Evolutionary conservation across 2,329 filamentous ascomycete species (phyloP), one percentile per base, ranked within the genome.

Genomic region (Aspergillus phoenicis): DNA sequence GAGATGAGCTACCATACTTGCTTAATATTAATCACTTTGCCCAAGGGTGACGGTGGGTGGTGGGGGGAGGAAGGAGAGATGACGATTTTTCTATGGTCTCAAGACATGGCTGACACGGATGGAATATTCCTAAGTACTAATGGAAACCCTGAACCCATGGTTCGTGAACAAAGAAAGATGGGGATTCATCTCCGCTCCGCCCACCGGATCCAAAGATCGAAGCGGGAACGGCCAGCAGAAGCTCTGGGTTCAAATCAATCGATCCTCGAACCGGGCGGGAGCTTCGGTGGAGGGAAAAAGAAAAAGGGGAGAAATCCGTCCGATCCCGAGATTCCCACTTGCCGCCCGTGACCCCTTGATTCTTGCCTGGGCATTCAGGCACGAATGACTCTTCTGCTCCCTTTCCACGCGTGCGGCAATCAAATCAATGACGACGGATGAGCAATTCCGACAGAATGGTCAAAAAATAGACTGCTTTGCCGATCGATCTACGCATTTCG

Each of bases 1-100:
- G 53, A 56, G 26, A n/a, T 33, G 39, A 56, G 39, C 39, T 56
- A 56, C 53, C 53, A 56, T 26, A 47, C 24, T 56, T 56, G 53
- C 53, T 56, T 56, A 45, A 45, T 53, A 53, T 56, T 56, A 47
- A 51, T 24, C 53, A 24, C 39, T 15, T 41, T 28, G 41, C 53
- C 53, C 53, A 45, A 56, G 53, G 53, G 41, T 56, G 26, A 56
- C 39, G 28, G 30, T 30, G 41, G 53, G 30, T 30, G 53, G 53
- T 30, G 53, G 41, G 47, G 47, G 26, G n/a, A 26, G 20, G 20
- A 20, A 36, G 15, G 5, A 13, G 33, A 24, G 24, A 30, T 30
- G 45, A 33, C 26, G 7, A 11, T 17, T 30, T 51, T n/a, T n/a
- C n/a, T 51, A 51, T 36, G 33, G 33, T 5, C 33, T 36, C 33